Conservation (phyloP, 208 protist species). For the Leishmania tarentolae region DNA sequence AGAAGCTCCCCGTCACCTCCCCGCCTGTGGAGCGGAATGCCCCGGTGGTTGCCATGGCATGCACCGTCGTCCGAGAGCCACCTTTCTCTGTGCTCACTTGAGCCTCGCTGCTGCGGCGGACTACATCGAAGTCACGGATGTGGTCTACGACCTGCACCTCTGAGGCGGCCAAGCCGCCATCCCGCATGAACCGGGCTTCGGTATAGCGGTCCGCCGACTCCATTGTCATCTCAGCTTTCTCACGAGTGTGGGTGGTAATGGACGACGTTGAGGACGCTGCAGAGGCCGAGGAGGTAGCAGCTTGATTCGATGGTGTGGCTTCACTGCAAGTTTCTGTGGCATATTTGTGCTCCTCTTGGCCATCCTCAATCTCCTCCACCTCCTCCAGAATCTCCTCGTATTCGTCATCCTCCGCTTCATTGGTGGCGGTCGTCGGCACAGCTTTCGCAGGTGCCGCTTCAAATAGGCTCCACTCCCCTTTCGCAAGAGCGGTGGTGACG, state of each 20-base stretch:
- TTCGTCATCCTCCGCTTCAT: slow-evolving; percentile 23
- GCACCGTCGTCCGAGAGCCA: slow-evolving; percentile 20
- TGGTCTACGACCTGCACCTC: slow-evolving; percentile 25
- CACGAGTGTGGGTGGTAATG: neutral
- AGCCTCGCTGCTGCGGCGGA: slow-evolving; percentile 17
- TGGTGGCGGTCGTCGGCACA: neutral
- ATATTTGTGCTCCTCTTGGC: slow-evolving; percentile 15
- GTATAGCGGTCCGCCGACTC: slow-evolving; percentile 24
- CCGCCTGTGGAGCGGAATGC: slow-evolving; percentile 29
- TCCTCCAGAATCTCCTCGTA: slow-evolving; percentile 30
- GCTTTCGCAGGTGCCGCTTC: slow-evolving; percentile 10
- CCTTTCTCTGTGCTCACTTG: slow-evolving; percentile 7
- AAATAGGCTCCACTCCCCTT: slow-evolving; percentile 1
- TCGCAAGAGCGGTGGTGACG: neutral
- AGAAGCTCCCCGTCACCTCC: slow-evolving; percentile 31
- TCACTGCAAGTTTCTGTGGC: neutral
- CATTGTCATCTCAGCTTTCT: slow-evolving; percentile 17
- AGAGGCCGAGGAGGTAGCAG: neutral
- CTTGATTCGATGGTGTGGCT: neutral
- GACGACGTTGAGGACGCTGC: neutral
- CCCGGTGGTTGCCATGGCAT: slow-evolving; percentile 18
- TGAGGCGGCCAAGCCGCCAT: slow-evolving; percentile 22
- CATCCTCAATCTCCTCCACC: slow-evolving; percentile 27
- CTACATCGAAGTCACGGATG: slow-evolving; percentile 26
- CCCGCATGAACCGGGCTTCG: slow-evolving; percentile 29